Conservation (phyloP, 164 flowering plant species). For the Magnolia changhungtana region DNA sequence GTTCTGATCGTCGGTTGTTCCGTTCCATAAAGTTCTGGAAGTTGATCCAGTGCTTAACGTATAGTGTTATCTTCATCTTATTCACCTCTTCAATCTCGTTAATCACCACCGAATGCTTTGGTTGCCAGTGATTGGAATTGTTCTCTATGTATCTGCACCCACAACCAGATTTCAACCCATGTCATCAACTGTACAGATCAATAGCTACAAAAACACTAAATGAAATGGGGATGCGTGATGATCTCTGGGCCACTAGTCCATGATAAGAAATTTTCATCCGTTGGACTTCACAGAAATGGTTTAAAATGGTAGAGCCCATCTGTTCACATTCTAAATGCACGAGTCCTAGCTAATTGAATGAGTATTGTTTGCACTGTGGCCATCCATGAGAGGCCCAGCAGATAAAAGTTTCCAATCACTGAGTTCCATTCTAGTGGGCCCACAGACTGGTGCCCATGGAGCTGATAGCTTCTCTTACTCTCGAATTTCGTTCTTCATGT, state of each 20-base stretch:
- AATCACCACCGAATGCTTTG: constrained; percentile 33
- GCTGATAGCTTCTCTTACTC: constrained; percentile 22
- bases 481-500: constrained; percentile 35
- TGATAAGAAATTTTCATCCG: no score
- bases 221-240: not conserved
- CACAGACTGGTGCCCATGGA: not conserved
- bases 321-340: not conserved
- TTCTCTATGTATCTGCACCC: constrained; percentile 42
- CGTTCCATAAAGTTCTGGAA: constrained; percentile 41
- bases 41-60: constrained; percentile 48
- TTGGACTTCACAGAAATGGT: not conserved
- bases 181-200: no score
- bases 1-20: constrained; percentile 36
- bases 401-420: no score
- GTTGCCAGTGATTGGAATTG: constrained; percentile 46
- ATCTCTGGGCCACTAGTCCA: no score
- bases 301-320: not conserved
- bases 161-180: not conserved
- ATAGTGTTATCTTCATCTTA: constrained; percentile 41
- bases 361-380: not conserved
- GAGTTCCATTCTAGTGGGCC: not conserved
- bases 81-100: constrained; percentile 44
- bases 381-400: no score
- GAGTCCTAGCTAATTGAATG: no score
- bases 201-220: not conserved